Conservation (phyloP, 2,329 filamentous ascomycete species). For the Pestalotiopsis sp. region DNA sequence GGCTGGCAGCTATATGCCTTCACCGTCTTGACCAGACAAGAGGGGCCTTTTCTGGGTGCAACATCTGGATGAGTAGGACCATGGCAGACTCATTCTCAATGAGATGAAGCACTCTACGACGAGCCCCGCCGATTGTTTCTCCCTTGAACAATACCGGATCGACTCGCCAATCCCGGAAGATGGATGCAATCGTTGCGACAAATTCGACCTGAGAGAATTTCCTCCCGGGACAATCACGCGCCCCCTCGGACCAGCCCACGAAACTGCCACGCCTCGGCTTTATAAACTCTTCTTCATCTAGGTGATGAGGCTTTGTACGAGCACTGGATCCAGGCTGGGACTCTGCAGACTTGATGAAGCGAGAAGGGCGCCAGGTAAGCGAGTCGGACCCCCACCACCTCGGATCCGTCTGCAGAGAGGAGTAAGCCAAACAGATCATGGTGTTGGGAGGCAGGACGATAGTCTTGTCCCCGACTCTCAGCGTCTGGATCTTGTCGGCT, state of each 20-base stretch:
- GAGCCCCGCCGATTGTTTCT: conserved; percentile 17
- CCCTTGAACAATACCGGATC: conserved; percentile 20
- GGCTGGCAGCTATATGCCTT: neutral
- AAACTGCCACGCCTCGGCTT: conserved; percentile 21
- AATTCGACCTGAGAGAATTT: conserved; percentile 38
- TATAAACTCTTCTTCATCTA: neutral
- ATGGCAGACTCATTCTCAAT: conserved; percentile 3
- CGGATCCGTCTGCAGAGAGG: conserved; percentile 22
- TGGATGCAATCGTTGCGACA: conserved; percentile 29
- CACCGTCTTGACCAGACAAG: neutral
- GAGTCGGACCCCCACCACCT: conserved; percentile 24
- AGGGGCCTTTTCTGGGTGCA: conserved; percentile 14
- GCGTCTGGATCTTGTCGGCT: conserved; percentile 11
- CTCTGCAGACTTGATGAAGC: conserved; percentile 18
- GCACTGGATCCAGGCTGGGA: neutral
- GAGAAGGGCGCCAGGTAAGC: conserved; percentile 22
- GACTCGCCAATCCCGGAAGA: conserved; percentile 28
- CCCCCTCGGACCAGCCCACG: conserved; percentile 33
- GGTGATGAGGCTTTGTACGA: neutral
- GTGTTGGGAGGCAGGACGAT: neutral
- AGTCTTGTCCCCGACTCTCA: conserved; percentile 18
- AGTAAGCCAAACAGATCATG: conserved; percentile 22
- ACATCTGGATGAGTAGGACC: conserved; percentile 16
- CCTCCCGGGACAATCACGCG: conserved; percentile 30
- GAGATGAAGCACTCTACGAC: neutral